Percentiles rank a stretch among this genome's conserved stretches.
Evolutionary conservation across 2,329 filamentous ascomycete genomes (phyloP).

Genomic region (Talaromyces islandicus): DNA sequence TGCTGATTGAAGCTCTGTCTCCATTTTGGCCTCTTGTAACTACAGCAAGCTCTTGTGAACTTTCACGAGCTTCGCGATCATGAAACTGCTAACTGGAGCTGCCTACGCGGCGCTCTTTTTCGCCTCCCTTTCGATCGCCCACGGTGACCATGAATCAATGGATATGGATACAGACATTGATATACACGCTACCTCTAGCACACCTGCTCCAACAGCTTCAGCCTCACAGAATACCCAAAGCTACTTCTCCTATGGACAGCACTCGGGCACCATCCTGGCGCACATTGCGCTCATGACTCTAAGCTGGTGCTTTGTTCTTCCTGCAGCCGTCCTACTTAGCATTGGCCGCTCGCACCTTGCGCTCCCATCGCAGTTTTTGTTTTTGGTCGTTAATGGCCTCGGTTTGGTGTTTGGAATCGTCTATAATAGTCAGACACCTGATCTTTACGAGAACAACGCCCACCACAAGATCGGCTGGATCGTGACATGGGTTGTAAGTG

Average conservation of each 20-base stretch:
- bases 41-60: too few species aligned
- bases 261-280: constrained; percentile 51
- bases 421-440: constrained; percentile 76
- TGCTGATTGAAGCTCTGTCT: too few species aligned
- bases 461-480: constrained; percentile 87
- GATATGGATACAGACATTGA: constrained; percentile 27
- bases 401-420: constrained; percentile 61
- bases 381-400: constrained; percentile 57
- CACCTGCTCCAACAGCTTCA: too few species aligned
- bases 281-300: constrained; percentile 67
- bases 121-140: constrained; percentile 21
- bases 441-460: constrained; percentile 81
- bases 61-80: too few species aligned
- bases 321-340: constrained; percentile 81
- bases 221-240: constrained; percentile 19
- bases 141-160: constrained; percentile 15
- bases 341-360: constrained; percentile 71
- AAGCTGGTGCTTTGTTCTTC: constrained; percentile 67
- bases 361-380: constrained; percentile 62
- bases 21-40: too few species aligned
- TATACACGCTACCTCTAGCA: neutral
- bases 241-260: constrained; percentile 38
- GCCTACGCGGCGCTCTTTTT: constrained; percentile 17
- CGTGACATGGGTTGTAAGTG: constrained; percentile 63
- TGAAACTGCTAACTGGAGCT: too few species aligned